These are phyloP conservation scores for Circinella minor DNA, from an alignment of 371 early-diverging fungal species.

Conservation along the genomic window DNA sequence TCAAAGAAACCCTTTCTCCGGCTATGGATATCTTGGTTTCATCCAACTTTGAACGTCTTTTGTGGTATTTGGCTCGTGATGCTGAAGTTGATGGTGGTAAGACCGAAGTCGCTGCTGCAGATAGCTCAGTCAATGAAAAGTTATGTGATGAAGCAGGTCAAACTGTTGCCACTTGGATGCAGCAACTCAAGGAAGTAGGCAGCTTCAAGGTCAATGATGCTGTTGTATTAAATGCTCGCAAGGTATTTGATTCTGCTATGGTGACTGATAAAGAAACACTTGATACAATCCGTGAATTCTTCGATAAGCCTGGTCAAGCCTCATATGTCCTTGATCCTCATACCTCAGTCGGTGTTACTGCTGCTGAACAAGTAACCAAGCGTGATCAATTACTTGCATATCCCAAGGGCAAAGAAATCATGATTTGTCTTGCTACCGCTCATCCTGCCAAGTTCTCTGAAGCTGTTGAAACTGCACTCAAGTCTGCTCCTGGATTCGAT, in stretches of 20 bases:
- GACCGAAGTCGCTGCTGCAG: slow-evolving; percentile 27
- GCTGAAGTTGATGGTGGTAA: slow-evolving; percentile 37
- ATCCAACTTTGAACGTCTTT: slow-evolving; percentile 95
- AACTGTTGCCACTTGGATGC: slow-evolving; percentile 81
- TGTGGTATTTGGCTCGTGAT: slow-evolving; percentile 88
- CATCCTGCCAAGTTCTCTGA: slow-evolving; percentile 97
- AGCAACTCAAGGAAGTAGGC: slow-evolving; percentile 70
- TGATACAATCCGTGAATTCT: slow-evolving; percentile 73
- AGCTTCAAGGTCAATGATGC: slow-evolving; percentile 71
- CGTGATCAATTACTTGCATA: slow-evolving; percentile 33
- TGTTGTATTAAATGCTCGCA: slow-evolving; percentile 70
- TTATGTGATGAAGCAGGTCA: slow-evolving; percentile 59
- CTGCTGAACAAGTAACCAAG: slow-evolving; percentile 66
- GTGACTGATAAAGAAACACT: slow-evolving; percentile 80
- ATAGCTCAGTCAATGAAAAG: slow-evolving; percentile 39
- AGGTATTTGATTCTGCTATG: slow-evolving; percentile 76
- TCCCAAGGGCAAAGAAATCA: slow-evolving; percentile 42
- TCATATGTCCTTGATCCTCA: slow-evolving; percentile 94
- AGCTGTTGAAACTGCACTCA: slow-evolving; percentile 83
- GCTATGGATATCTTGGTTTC: slow-evolving; percentile 97
- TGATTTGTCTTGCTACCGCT: slow-evolving; percentile 90
- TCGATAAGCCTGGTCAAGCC: slow-evolving; percentile 55
- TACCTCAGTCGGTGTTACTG: slow-evolving; percentile 93
- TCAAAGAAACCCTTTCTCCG: slow-evolving; percentile 87
- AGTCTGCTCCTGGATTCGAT: slow-evolving; percentile 56